Evolutionary conservation across 352 stramenopile species (phyloP), one percentile per base, ranked within the genome.

Genomic region (Phytophthora uliginosa): DNA sequence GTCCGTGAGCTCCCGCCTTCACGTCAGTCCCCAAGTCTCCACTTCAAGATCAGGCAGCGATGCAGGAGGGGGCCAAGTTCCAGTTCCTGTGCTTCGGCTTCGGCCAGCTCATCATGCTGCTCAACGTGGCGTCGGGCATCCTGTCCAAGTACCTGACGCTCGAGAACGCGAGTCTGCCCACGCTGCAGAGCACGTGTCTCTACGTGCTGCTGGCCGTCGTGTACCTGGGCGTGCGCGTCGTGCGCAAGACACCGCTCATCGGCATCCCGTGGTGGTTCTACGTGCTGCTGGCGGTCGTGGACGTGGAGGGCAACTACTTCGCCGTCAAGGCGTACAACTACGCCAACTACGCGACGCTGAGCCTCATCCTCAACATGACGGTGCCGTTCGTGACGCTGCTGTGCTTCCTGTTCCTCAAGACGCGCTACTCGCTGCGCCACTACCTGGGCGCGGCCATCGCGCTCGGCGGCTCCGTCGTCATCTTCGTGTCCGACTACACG

Each of bases 241-340:
- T 75, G 22, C 67, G 62, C 59, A 76, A 85, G 53, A 69, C 63
- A 45, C 79, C 77, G 57, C 61, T 72, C 24, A 82, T 79, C 9
- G 71, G 76, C 31, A 58, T 90, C 3, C 68, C 73, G 4, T 84
- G 82, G 67, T 91, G 83, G 83, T 90, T 86, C 75, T 93, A 90
- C 82, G 64, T 82, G 48, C 63, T 93, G 47, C 66, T 91, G 48
- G 85, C 69, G 15, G 58, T 83, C 13, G 83, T 89, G 8, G 83
- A 93, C 69, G 85, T 91, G 42, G 82, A 93, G 66, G 85, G 71
- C 73, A 91, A 93, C 81, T 91, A 88, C 78, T 93, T 88, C 54
- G 76, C 78, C 22, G 81, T 93, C 71, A 89, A 91, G 69, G 83
- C 83, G 15, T 90, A 87, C 80, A 88, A 88, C 66, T 89, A 88